These are phyloP conservation scores for Periconia digitata DNA, from an alignment of 2,329 filamentous ascomycete genomes.

Conservation along the genomic window DNA sequence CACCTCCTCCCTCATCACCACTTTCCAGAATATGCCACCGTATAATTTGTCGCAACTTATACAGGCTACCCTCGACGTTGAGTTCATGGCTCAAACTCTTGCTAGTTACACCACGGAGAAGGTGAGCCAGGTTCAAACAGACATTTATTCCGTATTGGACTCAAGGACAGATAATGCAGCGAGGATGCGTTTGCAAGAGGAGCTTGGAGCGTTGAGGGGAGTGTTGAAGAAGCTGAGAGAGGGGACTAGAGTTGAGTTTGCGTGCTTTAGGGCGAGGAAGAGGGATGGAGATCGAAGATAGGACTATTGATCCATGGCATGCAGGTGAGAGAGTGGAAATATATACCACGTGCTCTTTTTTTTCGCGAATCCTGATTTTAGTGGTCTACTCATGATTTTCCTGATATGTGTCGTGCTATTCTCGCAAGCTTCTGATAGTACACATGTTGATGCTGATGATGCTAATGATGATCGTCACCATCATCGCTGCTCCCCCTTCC, in stretches of 20 bases:
- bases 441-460: too few species aligned
- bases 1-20: slow-evolving; percentile 75
- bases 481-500: too few species aligned
- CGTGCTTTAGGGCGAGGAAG: slow-evolving; percentile 32
- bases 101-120: slow-evolving; percentile 84
- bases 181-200: slow-evolving; percentile 75
- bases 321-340: too few species aligned
- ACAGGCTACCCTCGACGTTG: slow-evolving; percentile 96
- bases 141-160: slow-evolving; percentile 91
- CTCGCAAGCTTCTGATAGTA: too few species aligned
- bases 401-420: too few species aligned
- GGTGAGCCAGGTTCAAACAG: slow-evolving; percentile 77
- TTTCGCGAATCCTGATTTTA: too few species aligned
- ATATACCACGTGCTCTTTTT: not conserved
- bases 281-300: slow-evolving; percentile 18
- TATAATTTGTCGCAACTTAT: slow-evolving; percentile 84
- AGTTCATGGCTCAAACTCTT: slow-evolving; percentile 93
- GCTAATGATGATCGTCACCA: too few species aligned
- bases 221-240: slow-evolving; percentile 68
- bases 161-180: slow-evolving; percentile 86
- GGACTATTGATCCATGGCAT: too few species aligned
- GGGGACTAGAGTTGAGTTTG: slow-evolving; percentile 41
- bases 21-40: slow-evolving; percentile 65
- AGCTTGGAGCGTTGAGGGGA: slow-evolving; percentile 85
- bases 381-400: too few species aligned